Evolutionary conservation across 495 filamentous ascomycete species (phyloP), one percentile per base, ranked within the genome.

Genomic region (Sporormia fimetaria): DNA sequence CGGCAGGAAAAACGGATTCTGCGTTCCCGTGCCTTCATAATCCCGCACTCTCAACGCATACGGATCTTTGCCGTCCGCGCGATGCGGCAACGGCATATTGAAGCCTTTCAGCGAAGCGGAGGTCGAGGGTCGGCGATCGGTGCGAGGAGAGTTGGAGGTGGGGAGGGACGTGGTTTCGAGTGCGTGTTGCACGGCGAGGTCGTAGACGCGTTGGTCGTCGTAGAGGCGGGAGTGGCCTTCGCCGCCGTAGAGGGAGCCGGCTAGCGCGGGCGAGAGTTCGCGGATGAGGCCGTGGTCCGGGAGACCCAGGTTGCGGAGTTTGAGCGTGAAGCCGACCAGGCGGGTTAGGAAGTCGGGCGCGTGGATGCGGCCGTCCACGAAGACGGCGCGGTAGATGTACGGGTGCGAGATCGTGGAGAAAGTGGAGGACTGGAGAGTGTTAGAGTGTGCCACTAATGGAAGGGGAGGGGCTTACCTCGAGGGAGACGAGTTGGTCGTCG

Each of bases 211-310:
- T 34, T 73, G 68, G 36, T 96, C 90, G 39, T 95, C 86, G 49
- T 98, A 96, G 5, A 98, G 69, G 23, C 85, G 73, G 10, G 85
- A 94, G 60, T 98, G 90, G 5, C 90, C 90, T 51, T 95, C 90
- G 6, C 90, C 88, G 5, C 74, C 71, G 55, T 94, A 94, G 1
- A 98, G 70, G 54, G 83, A 92, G 10, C 90, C 90, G 0, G 88
- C 90, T 6, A 98, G 72, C 9, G 90, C 83, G 2, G 76, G 65
- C 33, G 84, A 93, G 11, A 96, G 69, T 61, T 98, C 90, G 24
- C 87, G 78, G 40, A 98, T 81, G 22, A 98, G 71, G 6, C 90
- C 90, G 55, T 96, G 90, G 48, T 98, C 90, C 21, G 81, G 71
- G 16, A 96, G 71, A 3, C 90, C 90, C 11, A 94, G 72, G 51